These are phyloP conservation scores for Kazachstania taianensis DNA, from an alignment of 805 yeast species.

Conservation along the genomic window DNA sequence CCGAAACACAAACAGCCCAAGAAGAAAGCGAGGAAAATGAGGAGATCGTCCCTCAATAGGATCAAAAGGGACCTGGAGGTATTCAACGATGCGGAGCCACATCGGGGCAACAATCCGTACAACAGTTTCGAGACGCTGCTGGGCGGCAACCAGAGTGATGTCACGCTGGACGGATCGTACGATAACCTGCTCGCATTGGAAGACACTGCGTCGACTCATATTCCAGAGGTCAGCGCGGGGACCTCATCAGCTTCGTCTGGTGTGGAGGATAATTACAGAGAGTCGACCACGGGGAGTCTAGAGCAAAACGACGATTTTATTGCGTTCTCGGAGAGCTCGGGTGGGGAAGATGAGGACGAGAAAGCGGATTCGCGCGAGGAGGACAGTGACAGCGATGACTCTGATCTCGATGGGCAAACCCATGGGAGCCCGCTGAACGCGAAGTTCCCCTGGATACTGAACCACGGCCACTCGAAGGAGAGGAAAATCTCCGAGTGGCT, in stretches of 20 bases:
- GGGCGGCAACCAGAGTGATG: constrained; percentile 4
- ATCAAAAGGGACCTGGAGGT: constrained; percentile 23
- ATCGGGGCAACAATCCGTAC: constrained; percentile 11
- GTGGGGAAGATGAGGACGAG: constrained; percentile 17
- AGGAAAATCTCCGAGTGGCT: constrained; percentile 79
- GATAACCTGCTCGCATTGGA: constrained; percentile 7
- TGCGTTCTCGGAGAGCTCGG: constrained; percentile 29
- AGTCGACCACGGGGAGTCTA: constrained; percentile 9
- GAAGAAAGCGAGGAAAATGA: constrained; percentile 13
- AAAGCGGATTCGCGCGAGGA: constrained; percentile 10
- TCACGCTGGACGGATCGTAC: constrained; percentile 5
- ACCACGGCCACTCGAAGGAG: constrained; percentile 67
- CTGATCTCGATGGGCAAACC: constrained; percentile 3
- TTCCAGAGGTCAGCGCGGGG: background rate
- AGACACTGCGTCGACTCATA: background rate
- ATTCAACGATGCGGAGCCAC: constrained; percentile 16
- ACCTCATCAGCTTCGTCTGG: background rate
- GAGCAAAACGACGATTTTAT: constrained; percentile 35
- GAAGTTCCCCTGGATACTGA: constrained; percentile 63
- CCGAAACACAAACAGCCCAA: too few relatives aligned
- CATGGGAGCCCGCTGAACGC: constrained; percentile 3
- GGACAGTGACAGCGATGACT: constrained; percentile 7
- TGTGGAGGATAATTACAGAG: background rate
- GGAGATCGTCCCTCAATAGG: constrained; percentile 27
- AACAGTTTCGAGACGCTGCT: constrained; percentile 24